Base-by-base conservation (phyloP, 371 early-diverging fungal species). In the Nematocida major region DNA sequence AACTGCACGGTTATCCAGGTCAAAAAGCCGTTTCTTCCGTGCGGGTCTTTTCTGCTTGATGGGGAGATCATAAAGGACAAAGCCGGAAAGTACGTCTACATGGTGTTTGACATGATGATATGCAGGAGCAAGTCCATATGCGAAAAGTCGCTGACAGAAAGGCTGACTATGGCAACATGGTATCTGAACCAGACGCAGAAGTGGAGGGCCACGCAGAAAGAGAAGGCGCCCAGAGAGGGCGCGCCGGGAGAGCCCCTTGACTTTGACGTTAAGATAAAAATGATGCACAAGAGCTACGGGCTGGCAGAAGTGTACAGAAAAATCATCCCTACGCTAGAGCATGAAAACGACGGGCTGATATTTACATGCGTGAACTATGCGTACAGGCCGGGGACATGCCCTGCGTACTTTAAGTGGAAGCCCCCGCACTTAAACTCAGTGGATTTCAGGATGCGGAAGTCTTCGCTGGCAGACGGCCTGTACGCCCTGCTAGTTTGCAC, bases 341-440 rank as follows among this genome's bases (percentile, higher is more conserved):
- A 96, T 85, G 89, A 91, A 57, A 92, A 87, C 40, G 98, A 97
- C 82, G 98, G 98, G 0, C 83, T 96, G 2, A 94, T 97, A 48
- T 97, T 95, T 81, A 96, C 96, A 0, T 89, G 94, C 1, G 87
- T 87, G 2, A 82, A 84, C n/a, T 89, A 91, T 1, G 88, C 90
- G 26, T 96, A 96, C 82, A 79, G 79, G 0, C 80, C 88, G 7
- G 95, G 94, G 39, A 93, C 94, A 1, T 91, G 91, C 65, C 77
- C 87, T 7, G 90, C 89, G 76, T 93, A 94, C 89, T 83, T 96
- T 38, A 98, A 98, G 86, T 98, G 98, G 98, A 98, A 97, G 81
- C 96, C 97, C 11, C 88, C 94, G 11, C 88, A 90, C 66, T 91
- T 96, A 79, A 97, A 97, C 83, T 93, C 97, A 0, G 87, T 96